Evolutionary conservation across 192 early-diverging fungal genomes (phyloP).

Genomic region (Oehlia diaphana): DNA sequence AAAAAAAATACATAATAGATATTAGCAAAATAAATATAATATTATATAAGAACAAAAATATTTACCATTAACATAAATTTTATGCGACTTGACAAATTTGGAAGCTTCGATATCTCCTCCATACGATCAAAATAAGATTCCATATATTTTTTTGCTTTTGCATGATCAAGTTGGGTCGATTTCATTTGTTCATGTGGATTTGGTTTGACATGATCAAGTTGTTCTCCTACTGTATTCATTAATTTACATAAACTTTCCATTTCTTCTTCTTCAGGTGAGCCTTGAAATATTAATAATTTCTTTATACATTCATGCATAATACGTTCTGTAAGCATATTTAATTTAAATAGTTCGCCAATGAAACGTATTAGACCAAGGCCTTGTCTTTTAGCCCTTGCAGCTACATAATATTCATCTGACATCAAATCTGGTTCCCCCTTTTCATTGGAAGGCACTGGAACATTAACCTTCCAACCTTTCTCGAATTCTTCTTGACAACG

Average conservation of each 20-base stretch:
- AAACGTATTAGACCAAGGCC: constrained; percentile 91
- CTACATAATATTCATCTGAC: constrained; percentile 80
- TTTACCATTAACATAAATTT: constrained; percentile 80
- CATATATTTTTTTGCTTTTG: constrained; percentile 64
- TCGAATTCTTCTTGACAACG: constrained; percentile 97
- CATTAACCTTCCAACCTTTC: constrained; percentile 80
- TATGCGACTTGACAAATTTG: constrained; percentile 79
- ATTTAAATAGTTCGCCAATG: constrained; percentile 95
- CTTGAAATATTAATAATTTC: constrained; percentile 70
- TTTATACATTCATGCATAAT: constrained; percentile 94
- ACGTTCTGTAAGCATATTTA: constrained; percentile 86
- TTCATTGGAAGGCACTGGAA: constrained; percentile 59
- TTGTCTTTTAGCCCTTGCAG: constrained; percentile 90
- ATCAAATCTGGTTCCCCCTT: constrained; percentile 66
- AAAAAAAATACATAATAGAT: background rate
- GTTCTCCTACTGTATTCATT: constrained; percentile 83
- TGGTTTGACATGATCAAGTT: constrained; percentile 60
- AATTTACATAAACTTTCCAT: constrained; percentile 92
- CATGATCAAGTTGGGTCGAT: constrained; percentile 62
- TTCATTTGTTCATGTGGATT: background rate
- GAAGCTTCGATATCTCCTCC: constrained; percentile 67
- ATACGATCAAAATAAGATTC: constrained; percentile 89
- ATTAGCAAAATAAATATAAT: background rate
- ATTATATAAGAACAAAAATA: background rate
- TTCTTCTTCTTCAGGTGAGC: constrained; percentile 91